Conservation (phyloP, 2,329 filamentous ascomycete genomes). For the Emydomyces testavorans region DNA sequence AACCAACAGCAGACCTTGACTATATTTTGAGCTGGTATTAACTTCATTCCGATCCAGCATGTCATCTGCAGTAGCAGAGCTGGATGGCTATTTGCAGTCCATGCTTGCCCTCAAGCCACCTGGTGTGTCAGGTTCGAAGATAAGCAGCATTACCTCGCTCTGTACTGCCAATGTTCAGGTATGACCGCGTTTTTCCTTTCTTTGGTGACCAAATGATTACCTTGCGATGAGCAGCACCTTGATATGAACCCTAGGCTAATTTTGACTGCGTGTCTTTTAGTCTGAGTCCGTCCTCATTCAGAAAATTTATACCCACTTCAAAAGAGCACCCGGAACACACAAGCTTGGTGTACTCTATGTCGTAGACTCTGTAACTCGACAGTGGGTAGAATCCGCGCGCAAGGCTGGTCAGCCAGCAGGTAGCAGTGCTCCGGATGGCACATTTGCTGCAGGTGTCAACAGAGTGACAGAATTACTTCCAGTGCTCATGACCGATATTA, state of each 20-base stretch:
- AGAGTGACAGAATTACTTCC: conserved; percentile 93
- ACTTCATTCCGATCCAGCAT: conserved; percentile 36
- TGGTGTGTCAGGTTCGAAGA: conserved; percentile 86
- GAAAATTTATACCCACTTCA: conserved; percentile 95
- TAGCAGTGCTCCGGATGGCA: conserved; percentile 74
- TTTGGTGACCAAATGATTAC: conserved; percentile 4
- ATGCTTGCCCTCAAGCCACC: conserved; percentile 87
- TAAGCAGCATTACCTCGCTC: conserved; percentile 71
- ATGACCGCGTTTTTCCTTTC: conserved; percentile 33
- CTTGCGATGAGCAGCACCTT: neutral
- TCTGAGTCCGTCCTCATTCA: conserved; percentile 90
- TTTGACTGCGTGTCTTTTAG: conserved; percentile 39
- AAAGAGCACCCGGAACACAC: conserved; percentile 85
- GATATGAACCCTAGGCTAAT: conserved; percentile 7
- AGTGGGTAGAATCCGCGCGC: conserved; percentile 95
- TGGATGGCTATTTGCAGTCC: conserved; percentile 80
- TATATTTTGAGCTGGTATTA: conserved; percentile 4
- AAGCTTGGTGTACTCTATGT: conserved; percentile 99
- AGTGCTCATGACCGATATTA: conserved; percentile 87
- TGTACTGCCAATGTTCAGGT: conserved; percentile 88
- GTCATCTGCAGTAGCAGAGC: conserved; percentile 77
- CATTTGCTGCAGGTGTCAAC: conserved; percentile 87
- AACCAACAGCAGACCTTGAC: neutral
- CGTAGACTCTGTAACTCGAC: conserved; percentile 98
- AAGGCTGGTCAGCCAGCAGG: conserved; percentile 70